Conservation (phyloP, 2,329 filamentous ascomycete genomes). For the Trichoderma citrinoviride region DNA sequence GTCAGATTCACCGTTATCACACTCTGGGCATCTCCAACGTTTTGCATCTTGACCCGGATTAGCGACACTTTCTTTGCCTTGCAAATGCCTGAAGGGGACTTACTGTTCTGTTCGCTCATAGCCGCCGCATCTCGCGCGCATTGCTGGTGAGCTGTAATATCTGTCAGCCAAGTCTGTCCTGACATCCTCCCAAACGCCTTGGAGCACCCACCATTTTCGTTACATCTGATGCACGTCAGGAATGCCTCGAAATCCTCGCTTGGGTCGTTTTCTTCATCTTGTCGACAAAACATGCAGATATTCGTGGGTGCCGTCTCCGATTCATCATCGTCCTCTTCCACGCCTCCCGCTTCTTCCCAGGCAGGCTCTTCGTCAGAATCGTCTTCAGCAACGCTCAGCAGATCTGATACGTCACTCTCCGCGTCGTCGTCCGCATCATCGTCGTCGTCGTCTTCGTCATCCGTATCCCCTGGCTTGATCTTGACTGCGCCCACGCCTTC, state of each 20-base stretch:
- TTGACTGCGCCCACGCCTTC: slow-evolving; percentile 59
- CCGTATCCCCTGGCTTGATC: slow-evolving; percentile 49
- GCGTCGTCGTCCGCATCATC: slow-evolving; percentile 40
- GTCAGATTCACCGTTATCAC: slow-evolving; percentile 37
- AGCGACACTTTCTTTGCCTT: slow-evolving; percentile 23
- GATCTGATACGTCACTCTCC: slow-evolving; percentile 47
- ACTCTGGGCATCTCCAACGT: slow-evolving; percentile 54
- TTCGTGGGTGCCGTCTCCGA: slow-evolving; percentile 50
- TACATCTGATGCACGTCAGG: slow-evolving; percentile 73
- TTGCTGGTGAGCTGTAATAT: slow-evolving; percentile 75
- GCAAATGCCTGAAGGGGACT: background rate
- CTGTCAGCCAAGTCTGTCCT: slow-evolving; percentile 36
- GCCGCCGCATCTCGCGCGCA: slow-evolving; percentile 69
- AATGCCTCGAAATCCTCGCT: slow-evolving; percentile 78
- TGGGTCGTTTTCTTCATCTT: slow-evolving; percentile 79
- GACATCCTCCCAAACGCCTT: background rate
- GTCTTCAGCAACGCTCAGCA: slow-evolving; percentile 50
- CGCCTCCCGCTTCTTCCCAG: slow-evolving; percentile 58
- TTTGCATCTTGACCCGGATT: slow-evolving; percentile 39
- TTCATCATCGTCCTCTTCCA: slow-evolving; percentile 59
- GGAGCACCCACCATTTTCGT: slow-evolving; percentile 70
- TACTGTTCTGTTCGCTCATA: slow-evolving; percentile 37
- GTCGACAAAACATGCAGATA: slow-evolving; percentile 69
- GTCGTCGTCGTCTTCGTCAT: slow-evolving; percentile 39
- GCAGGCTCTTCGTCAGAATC: slow-evolving; percentile 48